Conservation (phyloP, 352 stramenopile genomes). For the Phytophthora niederhauseri region DNA sequence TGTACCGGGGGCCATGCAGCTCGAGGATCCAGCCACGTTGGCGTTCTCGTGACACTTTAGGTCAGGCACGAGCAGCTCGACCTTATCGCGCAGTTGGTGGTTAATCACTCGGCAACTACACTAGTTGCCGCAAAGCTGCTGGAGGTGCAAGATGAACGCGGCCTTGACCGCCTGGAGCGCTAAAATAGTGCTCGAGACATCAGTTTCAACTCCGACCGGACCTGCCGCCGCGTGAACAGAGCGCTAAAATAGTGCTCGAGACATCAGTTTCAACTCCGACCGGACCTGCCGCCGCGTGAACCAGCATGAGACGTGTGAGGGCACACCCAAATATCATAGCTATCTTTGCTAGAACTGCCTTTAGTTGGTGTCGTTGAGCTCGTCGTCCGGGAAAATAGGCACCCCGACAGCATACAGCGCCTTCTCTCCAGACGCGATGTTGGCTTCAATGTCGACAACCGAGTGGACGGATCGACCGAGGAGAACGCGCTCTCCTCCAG, state of each 20-base stretch:
- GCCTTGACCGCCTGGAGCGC: conserved; percentile 1
- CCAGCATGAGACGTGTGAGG: neutral
- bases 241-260: conserved; percentile 25
- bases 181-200: conserved; percentile 29
- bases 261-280: conserved; percentile 33
- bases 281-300: neutral
- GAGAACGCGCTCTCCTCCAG: conserved; percentile 2
- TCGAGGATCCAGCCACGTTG: conserved; percentile 4
- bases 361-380: conserved; percentile 12
- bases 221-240: neutral
- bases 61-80: neutral
- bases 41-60: neutral
- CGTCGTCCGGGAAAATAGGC: conserved; percentile 24
- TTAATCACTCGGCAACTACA: neutral
- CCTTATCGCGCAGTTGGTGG: conserved; percentile 7
- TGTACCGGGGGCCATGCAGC: conserved; percentile 27
- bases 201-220: conserved; percentile 27
- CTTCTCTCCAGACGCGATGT: neutral
- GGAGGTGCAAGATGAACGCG: neutral
- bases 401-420: conserved; percentile 19
- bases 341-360: conserved; percentile 7
- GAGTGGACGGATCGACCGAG: conserved; percentile 28
- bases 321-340: neutral
- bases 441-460: conserved; percentile 13
- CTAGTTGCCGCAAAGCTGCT: neutral